Evolutionary conservation across 176 grass and related monocot genomes (phyloP), one percentile per base, ranked within the genome.

Genomic region (Saccharum officinarum): DNA sequence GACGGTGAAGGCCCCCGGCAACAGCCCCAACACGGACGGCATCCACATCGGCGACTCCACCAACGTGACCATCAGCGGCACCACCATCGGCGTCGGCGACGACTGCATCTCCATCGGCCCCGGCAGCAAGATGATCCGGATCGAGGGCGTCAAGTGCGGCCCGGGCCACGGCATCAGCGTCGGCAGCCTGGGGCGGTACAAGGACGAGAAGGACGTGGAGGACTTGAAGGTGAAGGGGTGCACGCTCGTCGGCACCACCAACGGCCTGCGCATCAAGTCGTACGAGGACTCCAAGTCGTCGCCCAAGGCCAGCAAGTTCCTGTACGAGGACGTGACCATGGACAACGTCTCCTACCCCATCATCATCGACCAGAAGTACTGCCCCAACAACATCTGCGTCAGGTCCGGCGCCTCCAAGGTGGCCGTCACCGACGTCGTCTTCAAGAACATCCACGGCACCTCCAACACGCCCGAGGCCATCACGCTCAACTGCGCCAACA

Each of bases 21-120:
- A 97, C 84, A 94, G 90, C 88, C 94, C 92, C 10, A 97, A 94
- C 90, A 97, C 94, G 6, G 90, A 97, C 82, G 94, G 92, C 60
- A 89, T 97, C 80, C 94, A 97, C 89, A 77, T 97, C 36, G 90
- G 90, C 17, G 86, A 90, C 69, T 87, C 84, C 7, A 82, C 13
- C 7, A 79, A 89, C 80, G 13, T 97, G 8, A 90, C 66, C 77
- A 94, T 97, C 83, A 64, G 16, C 4, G 7, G 68, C 52, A 86
- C 92, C 12, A 71, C 31, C 65, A 94, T 97, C 87, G 80, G 33
- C 88, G 86, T 86, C 4, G 92, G 94, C 69, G 94, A 97, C 57
- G 94, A 97, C 87, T 94, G 89, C 85, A 70, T 97, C 80, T 97
- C 94, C 57, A 50, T 97, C 50, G 94, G 94, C 2, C 90, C 89